A percentile compares a stretch with the other conserved stretches of the same genome.
Evolutionary conservation across 768 basidiomycete species (phyloP).

Genomic region (Tremella fuciformis): DNA sequence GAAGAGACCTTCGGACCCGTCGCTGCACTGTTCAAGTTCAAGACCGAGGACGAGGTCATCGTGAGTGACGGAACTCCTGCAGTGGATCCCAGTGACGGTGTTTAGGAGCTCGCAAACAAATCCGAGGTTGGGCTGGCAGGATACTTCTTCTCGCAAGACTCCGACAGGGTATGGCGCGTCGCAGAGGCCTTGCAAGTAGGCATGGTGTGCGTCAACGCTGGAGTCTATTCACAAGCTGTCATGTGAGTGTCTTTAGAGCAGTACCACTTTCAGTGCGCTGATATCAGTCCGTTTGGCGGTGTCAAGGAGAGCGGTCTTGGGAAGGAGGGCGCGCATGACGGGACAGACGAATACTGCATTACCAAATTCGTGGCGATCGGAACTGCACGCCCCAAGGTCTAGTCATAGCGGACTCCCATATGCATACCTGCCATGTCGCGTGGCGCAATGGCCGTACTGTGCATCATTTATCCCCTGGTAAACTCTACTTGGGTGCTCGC

Average conservation of each 20-base stretch:
- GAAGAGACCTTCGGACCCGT: conserved; percentile 92
- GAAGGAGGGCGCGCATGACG: conserved; percentile 76
- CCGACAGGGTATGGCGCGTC: conserved; percentile 90
- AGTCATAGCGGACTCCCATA: too few species aligned
- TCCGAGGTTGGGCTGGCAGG: conserved; percentile 83
- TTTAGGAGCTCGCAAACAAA: conserved; percentile 68
- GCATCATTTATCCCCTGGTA: too few species aligned
- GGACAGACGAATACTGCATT: conserved; percentile 70
- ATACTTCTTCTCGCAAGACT: conserved; percentile 85
- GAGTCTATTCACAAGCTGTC: conserved; percentile 43
- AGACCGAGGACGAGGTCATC: conserved; percentile 90
- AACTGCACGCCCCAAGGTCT: not conserved
- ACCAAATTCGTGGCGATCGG: conserved; percentile 40
- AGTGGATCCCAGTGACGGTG: not conserved
- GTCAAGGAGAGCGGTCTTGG: conserved; percentile 75
- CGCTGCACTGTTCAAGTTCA: conserved; percentile 70
- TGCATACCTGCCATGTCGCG: too few species aligned
- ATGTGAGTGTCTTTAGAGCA: conserved; percentile 29
- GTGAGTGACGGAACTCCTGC: conserved; percentile 12
- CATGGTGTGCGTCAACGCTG: conserved; percentile 59
- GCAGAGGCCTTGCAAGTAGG: conserved; percentile 92
- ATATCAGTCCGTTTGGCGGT: conserved; percentile 36
- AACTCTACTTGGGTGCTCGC: too few species aligned
- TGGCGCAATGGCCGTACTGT: too few species aligned
- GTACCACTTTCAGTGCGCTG: not conserved